Evolutionary conservation across 2,329 filamentous ascomycete genomes (phyloP), one percentile per base, ranked within the genome.

Genomic region (Hypoxylon sp.): DNA sequence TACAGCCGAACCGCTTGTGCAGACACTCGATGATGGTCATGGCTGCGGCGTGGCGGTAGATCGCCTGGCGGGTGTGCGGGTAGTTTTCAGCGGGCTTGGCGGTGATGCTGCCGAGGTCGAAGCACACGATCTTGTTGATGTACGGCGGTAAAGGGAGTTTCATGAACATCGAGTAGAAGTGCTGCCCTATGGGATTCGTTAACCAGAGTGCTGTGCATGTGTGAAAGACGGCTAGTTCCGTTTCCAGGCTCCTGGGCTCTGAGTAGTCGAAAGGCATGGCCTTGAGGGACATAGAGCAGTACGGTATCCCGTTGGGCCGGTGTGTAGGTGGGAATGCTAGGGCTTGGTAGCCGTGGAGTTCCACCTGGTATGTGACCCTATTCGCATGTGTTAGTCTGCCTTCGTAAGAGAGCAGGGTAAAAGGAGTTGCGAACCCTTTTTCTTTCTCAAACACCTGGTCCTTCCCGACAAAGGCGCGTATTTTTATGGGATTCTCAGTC

Each of bases 51-150:
- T 71, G 65, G 10, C 29, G 19, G 53, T 55, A 58, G 19, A 68
- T 59, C 21, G 60, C 52, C 27, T 51, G 44, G 4, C 46, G 50
- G 15, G 51, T 31, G 4, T 29, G 3, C 1, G 7, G n/a, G 35
- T 37, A 19, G 6, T 27, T 24, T 2, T 57, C 39, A 3, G 37
- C 39, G 0, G 19, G 31, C 29, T 54, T 52, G 32, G 42, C 2
- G 13, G 57, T 47, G 47, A 70, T 52, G 62, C 52, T 51, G 62
- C 68, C 68, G 17, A 71, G 60, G 17, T 62, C 60, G 52, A 71
- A 48, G 53, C 65, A 68, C 2, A 69, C 59, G 44, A 71, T 58
- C 48, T 64, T 64, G 58, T 66, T 46, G 53, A 71, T 69, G 19
- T 42, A 42, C 1, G 51, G 47, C 7, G 68, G 65, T 6, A 71